A percentile compares a stretch with the other conserved stretches of the same genome.
phyloP scores from a whole-genome alignment of 495 filamentous ascomycete species.

The Lepidopterella palustris region DNA sequence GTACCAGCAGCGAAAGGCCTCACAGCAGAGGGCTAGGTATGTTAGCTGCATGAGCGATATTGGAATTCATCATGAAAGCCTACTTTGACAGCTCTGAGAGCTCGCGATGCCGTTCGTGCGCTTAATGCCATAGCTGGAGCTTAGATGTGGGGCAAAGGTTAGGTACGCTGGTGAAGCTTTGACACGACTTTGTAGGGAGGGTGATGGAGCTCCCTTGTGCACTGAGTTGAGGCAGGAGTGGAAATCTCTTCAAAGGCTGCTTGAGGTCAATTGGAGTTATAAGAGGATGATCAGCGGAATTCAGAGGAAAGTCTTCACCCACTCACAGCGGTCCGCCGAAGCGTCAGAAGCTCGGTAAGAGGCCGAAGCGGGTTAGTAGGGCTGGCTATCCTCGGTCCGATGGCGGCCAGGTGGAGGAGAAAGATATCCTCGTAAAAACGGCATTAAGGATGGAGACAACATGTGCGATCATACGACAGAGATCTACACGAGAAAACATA shows the following conservation, averaged over 20 bases:
- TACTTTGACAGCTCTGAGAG: slow-evolving; percentile 49
- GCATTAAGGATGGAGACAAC: background rate
- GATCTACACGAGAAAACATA: too few relatives aligned
- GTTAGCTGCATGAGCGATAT: background rate
- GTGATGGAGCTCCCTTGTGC: background rate
- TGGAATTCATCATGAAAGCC: slow-evolving; percentile 14
- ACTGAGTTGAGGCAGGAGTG: background rate
- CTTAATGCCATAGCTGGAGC: slow-evolving; percentile 45
- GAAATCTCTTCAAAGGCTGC: background rate
- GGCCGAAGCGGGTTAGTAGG: slow-evolving; percentile 6
- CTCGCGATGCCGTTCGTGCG: slow-evolving; percentile 43
- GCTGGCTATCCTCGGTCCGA: slow-evolving; percentile 1
- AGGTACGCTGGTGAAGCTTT: slow-evolving; percentile 13
- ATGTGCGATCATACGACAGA: background rate
- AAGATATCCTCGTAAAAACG: background rate
- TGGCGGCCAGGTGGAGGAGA: background rate
- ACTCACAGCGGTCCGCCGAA: slow-evolving; percentile 11
- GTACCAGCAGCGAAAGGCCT: slow-evolving; percentile 28
- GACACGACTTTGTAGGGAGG: background rate
- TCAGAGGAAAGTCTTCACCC: slow-evolving; percentile 16
- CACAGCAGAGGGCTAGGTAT: slow-evolving; percentile 20
- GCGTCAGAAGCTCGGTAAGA: slow-evolving; percentile 24
- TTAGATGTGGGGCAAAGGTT: slow-evolving; percentile 23
- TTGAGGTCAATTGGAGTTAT: slow-evolving; percentile 11
- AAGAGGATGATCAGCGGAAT: background rate